phyloP scores from a whole-genome alignment of 352 stramenopile genomes.

The Proteromonas lacertae region DNA sequence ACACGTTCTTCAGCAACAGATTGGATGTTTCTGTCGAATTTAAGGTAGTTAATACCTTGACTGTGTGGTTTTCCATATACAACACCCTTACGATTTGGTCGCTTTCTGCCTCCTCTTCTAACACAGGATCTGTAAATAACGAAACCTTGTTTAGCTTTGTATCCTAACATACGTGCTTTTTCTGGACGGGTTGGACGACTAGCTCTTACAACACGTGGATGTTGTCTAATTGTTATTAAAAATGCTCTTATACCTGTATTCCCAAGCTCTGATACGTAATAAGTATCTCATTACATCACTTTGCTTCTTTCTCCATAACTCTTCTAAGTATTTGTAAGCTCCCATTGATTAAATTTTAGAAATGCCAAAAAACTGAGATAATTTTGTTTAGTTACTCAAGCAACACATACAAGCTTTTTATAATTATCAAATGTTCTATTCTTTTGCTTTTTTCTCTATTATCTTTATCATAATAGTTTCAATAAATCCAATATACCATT shows the following conservation, averaged over 20 bases:
- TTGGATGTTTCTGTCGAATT: conserved; percentile 80
- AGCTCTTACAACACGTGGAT: conserved; percentile 71
- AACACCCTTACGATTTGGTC: conserved; percentile 94
- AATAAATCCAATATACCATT: no score
- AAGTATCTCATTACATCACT: conserved; percentile 96
- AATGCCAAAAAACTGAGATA: no score
- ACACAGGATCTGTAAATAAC: conserved; percentile 84
- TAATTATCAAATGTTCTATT: no score
- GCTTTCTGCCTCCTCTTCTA: conserved; percentile 87
- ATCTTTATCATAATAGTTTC: no score
- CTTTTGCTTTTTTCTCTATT: no score
- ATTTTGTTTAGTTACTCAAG: no score
- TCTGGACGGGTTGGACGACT: conserved; percentile 74
- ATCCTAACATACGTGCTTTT: conserved; percentile 94
- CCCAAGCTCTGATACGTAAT: conserved; percentile 53
- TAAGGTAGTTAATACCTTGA: conserved; percentile 99
- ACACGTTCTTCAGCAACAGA: conserved; percentile 82
- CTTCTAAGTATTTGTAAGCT: conserved; percentile 99
- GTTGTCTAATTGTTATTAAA: conserved; percentile 32
- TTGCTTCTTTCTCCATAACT: conserved; percentile 99
- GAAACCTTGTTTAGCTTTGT: conserved; percentile 99
- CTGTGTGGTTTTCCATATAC: conserved; percentile 98
- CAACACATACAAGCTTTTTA: no score
- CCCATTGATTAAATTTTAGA: no score
- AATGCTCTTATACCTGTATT: not conserved